Base-by-base conservation (phyloP, 495 filamentous ascomycete species). In the Aspergillus egyptiacus region DNA sequence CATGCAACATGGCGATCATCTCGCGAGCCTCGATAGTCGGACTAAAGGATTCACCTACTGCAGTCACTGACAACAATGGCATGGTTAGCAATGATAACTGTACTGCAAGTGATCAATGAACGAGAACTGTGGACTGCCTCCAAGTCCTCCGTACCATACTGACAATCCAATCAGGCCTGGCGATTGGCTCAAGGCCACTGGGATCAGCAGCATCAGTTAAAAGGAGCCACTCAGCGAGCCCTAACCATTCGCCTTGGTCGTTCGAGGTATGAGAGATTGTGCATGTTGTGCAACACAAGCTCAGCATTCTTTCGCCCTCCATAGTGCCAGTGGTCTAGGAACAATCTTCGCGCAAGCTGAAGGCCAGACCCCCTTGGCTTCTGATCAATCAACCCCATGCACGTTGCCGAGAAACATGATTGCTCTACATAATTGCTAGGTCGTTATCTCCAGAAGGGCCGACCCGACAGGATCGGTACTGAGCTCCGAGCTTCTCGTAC, bases 341-440 rank as follows among this genome's bases (percentile, higher is more conserved):
- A 37, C 22, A 37, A 31, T 11, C 35, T 37, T 18, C 8, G 39
- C 39, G 40, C 25, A 31, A 7, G 6, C 40, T 20, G 14, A 42
- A 47, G 35, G 43, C 48, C 43, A 40, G 20, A 42, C 42, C 25
- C n/a, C 31, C 15, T 22, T 27, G 13, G 17, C 41, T 41, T 55
- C 22, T 46, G 53, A 50, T 55, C 34, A 41, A 47, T 55, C 47
- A 50, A 34, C 42, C 25, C 25, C 42, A 43, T 48, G 45, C 53
- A 50, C 43, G 40, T 50, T 55, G 42, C 46, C 41, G 53, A 46
- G 50, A 46, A 45, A 46, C 34, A 53, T 41, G 37, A 31, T 42
- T 19, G 14, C 23, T 17, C 37, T n/a, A n/a, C n/a, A n/a, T n/a
- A n/a, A 25, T 40, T 9, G 37, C 37, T 11, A 30, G 6, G 6